Evolutionary conservation across 768 basidiomycete genomes (phyloP), one percentile per base, ranked within the genome.

Genomic region (Leucocoprinus sp.): DNA sequence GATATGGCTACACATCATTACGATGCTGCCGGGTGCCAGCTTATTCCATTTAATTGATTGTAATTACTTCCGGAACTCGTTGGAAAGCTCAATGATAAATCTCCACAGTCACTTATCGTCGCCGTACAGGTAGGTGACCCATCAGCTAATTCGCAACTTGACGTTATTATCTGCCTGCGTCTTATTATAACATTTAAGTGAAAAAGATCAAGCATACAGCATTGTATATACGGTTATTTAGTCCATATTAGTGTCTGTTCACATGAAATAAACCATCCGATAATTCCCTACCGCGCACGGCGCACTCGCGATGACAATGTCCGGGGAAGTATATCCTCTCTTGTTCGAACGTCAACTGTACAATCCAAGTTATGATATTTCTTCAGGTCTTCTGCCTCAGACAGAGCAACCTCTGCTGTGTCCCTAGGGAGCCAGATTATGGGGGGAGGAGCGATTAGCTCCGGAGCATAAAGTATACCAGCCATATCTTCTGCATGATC

Each of bases 351-450:
- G 60, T 87, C 84, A 17, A 90, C 67, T 24, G 84, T 82, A 39
- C 80, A 82, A 27, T 68, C 68, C 49, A 91, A 63, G 45, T 78
- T 70, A 55, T 90, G 86, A 57, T 84, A 86, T 54, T 75, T 78
- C 57, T 80, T 74, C 54, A 90, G 64, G 61, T 92, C 88, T 38
- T 74, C 68, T 22, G 85, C 85, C 60, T 90, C 87, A 4, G 82
- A 77, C 29, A 75, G 71, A 6, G 82, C 84, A 12, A 88, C 78
- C 18, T 83, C 83, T 12, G 80, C 78, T 8, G 71, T 71, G 58
- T 89, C 87, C 59, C 84, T 82, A 1, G 84, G 84, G n/a, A 90
- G 68, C 88, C 88, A 90, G 41, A 92, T 84, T 49, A 84, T 78
- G 1, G 86, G 87, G 15, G 74, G 66, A 14, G 86, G 84, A 9